A percentile compares a stretch with the other conserved stretches of the same genome.
Evolutionary conservation across 768 basidiomycete genomes (phyloP).

Genomic region (Pleurotus eryngii): DNA sequence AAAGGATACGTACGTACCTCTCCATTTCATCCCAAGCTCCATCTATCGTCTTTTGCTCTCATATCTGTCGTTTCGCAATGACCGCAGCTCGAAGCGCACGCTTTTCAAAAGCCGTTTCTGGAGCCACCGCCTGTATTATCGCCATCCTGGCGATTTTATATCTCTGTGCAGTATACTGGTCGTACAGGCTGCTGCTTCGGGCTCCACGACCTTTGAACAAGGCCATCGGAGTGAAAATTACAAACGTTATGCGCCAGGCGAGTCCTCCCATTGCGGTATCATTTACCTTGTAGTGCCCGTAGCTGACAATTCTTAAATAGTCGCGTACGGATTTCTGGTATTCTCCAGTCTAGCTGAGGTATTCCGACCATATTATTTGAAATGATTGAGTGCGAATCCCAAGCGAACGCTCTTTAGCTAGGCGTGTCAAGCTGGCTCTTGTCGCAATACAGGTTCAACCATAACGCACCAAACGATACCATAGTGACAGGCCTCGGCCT

Average conservation of each 20-base stretch:
- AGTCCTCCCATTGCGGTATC: slow-evolving; percentile 11
- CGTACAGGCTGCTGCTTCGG: slow-evolving; percentile 41
- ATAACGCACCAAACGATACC: slow-evolving; percentile 46
- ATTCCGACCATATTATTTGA: neutral
- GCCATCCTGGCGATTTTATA: slow-evolving; percentile 36
- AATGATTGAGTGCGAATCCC: neutral
- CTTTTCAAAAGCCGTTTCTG: slow-evolving; percentile 17
- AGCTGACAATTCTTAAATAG: slow-evolving; percentile 13
- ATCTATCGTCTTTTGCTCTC: too few relatives aligned
- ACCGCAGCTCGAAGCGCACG: slow-evolving; percentile 3
- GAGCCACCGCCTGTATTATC: slow-evolving; percentile 20
- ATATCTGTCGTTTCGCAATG: neutral
- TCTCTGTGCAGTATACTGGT: slow-evolving; percentile 47
- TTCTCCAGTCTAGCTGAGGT: slow-evolving; percentile 48
- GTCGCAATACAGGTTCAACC: slow-evolving; percentile 50
- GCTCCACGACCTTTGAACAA: slow-evolving; percentile 51
- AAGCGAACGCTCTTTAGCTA: slow-evolving; percentile 28
- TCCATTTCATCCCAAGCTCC: too few relatives aligned
- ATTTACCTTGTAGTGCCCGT: neutral
- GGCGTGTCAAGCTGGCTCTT: slow-evolving; percentile 58
- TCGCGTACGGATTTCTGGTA: slow-evolving; percentile 49
- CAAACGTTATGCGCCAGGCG: slow-evolving; percentile 55
- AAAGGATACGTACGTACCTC: too few relatives aligned
- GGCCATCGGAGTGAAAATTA: slow-evolving; percentile 37
- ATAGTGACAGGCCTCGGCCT: slow-evolving; percentile 43